Base-by-base conservation (phyloP, 1,284 basidiomycete species). In the Gymnopus androsaceus region DNA sequence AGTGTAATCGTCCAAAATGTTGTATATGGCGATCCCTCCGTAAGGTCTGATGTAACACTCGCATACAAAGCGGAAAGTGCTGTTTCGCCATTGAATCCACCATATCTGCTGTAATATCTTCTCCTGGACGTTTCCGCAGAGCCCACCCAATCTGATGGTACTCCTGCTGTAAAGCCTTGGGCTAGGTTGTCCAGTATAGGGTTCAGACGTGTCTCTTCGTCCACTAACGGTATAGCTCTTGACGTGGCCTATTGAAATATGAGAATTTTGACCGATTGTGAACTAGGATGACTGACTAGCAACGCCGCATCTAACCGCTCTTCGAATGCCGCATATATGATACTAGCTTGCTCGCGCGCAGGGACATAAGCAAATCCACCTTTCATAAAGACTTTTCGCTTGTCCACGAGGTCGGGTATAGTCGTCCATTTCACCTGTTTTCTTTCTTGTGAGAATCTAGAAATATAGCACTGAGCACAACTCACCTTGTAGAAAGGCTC, bases 61-160 rank as follows among this genome's bases (percentile, higher is more conserved):
- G 87, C 95, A 98, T 98, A 72, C 97, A 99, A 62, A 95, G 77
- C 1, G 97, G 97, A 80, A 94, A 98, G 69, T 98, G 95, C 69
- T 90, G 88, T 64, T 77, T 80, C 1, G 95, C 87, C 28, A 99
- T 75, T 23, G 89, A 88, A 66, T 98, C 93, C 2, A 99, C 80
- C 94, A 97, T 96, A 53, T 95, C 94, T 1, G 95, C 95, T 44
- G 85, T 95, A 62, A 99, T 84, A 51, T 85, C 83, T 0, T 82
- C 82, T 33, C 79, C 78, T 4, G 72, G 73, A 12, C n/a, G 79
- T 78, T 11, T 79, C 75, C 7, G 79, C 71, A n/a, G 80, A 74
- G 49, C 73, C 77, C 51, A 75, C 72, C 85, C 92, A 94, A 67
- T 94, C 91, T 8, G 90, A 88, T 1, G 92, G 86, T 34, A 96